Base-by-base conservation (phyloP, 2,329 filamentous ascomycete genomes). In the Davidsoniella eucalypti region DNA sequence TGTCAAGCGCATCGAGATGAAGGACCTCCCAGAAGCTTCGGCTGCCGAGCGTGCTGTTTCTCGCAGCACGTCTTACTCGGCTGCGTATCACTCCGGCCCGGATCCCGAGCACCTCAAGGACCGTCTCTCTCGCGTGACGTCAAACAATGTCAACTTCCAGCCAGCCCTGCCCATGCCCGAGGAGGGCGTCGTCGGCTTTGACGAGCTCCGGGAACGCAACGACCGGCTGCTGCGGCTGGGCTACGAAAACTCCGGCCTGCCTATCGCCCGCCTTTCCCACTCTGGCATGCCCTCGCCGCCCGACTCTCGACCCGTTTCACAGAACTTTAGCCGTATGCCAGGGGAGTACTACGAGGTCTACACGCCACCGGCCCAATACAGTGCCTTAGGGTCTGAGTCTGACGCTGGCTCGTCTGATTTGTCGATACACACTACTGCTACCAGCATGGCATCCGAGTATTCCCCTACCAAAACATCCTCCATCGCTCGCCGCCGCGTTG, bases 1-100 rank as follows among this genome's bases (percentile, higher is more conserved):
- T 9, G 51, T 52, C 16, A 52, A 52, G 38, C 51, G 51, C 8
- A 52, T 52, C 25, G 51, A 52, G 25, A 52, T 52, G 51, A 44
- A 49, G 38, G 47, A 52, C 38, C 49, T 52, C 42, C 51, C 51
- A 5, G 51, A 52, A n/a, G n/a, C 51, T 7, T 52, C 51, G 5
- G 50, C 38, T 29, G 50, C 44, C 25, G 36, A 40, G 18, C 46
- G 46, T 41, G 45, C 33, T 8, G 39, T 44, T 23, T 47, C 50
- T 18, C 39, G 44, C 38, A 45, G 44, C 21, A 40, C 50, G 4
- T 51, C 50, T 5, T 51, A 51, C 44, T 36, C 44, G 3, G 44
- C 50, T 9, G 47, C 36, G 7, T 49, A 49, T 39, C 47, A 42
- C 4, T n/a, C 37, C 23, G 51, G 47, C 14, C 51, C 51, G 7